Base-by-base conservation (phyloP, 306 rosid species). In the Dryas drummondii region DNA sequence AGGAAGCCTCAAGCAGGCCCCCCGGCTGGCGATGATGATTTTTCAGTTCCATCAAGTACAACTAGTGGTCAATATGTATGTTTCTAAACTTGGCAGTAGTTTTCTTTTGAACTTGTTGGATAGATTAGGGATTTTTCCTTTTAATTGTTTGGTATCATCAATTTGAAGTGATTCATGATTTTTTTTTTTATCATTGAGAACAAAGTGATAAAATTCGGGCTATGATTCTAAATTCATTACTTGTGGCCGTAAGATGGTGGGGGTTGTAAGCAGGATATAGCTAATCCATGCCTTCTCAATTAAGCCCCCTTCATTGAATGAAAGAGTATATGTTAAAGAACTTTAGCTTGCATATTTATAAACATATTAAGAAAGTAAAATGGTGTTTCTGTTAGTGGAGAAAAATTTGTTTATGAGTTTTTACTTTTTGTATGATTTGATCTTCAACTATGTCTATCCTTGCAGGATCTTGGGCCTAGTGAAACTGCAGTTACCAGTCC, bases 1-100 rank as follows among this genome's bases (percentile, higher is more conserved):
- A 88, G 96, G 78, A 91, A 76, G 75, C 99, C 99, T 59, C 56
- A 9, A 9, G 86, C 98, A 27, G 99, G 99, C 58, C 96, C 96
- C 49, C 99, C 99, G 71, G 86, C 80, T 71, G 99, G 89, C 59
- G 98, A 90, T 51, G 98, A 92, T 68, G 97, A 96, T 76, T 85
- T 96, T n/a, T 87, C 90, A 15, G 13, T 80, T 77, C 93, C 87
- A 40, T 80, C 80, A 3, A 84, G 82, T 70, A 59, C 85, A 66
- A 79, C 86, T 54, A 79, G 84, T 79, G 83, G 57, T 59, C 71
- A 88, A 83, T 75, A 86, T 89, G 98, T 96, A 89, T 74, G 88
- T 62, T 75, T 80, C 56, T 56, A 64, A 70, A 68, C 86, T 81
- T 67, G 40, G 26, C 41, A 16, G 19, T 26, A 10, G 51, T 64